Percentiles rank a stretch among this genome's conserved stretches.
phyloP scores from a whole-genome alignment of 2,329 filamentous ascomycete genomes.

The Cladophialophora carrionii region DNA sequence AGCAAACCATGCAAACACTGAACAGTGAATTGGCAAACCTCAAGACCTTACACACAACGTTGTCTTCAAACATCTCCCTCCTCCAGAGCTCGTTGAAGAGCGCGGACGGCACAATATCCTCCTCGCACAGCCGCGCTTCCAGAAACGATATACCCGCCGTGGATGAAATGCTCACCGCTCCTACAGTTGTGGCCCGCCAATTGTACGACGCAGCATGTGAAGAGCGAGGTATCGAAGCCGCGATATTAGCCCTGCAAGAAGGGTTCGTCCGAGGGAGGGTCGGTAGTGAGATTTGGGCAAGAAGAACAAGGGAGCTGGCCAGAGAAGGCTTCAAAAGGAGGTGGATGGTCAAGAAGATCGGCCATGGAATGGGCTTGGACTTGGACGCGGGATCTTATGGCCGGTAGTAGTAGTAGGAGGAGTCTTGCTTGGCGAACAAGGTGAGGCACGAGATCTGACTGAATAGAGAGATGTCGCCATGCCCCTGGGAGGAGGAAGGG shows the following conservation, averaged over 20 bases:
- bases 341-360: conserved; percentile 52
- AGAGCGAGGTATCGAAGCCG: conserved; percentile 82
- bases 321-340: conserved; percentile 54
- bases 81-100: conserved; percentile 75
- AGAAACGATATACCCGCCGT: conserved; percentile 66
- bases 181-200: conserved; percentile 90
- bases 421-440: not conserved
- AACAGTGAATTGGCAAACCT: conserved; percentile 74
- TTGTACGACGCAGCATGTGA: conserved; percentile 87
- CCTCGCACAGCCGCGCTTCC: conserved; percentile 65
- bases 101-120: conserved; percentile 76
- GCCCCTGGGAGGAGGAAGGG: not conserved
- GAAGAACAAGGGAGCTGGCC: conserved; percentile 52
- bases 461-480: not conserved
- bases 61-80: conserved; percentile 77
- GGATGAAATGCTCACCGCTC: conserved; percentile 89
- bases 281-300: conserved; percentile 52
- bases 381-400: conserved; percentile 12
- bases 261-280: conserved; percentile 52
- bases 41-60: conserved; percentile 68
- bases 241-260: conserved; percentile 68
- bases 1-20: conserved; percentile 68
- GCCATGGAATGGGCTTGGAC: conserved; percentile 51
- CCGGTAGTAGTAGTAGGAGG: not conserved
- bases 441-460: not conserved